Evolutionary conservation across 352 stramenopile species (phyloP), one percentile per base, ranked within the genome.

Genomic region (Phytophthora pini): DNA sequence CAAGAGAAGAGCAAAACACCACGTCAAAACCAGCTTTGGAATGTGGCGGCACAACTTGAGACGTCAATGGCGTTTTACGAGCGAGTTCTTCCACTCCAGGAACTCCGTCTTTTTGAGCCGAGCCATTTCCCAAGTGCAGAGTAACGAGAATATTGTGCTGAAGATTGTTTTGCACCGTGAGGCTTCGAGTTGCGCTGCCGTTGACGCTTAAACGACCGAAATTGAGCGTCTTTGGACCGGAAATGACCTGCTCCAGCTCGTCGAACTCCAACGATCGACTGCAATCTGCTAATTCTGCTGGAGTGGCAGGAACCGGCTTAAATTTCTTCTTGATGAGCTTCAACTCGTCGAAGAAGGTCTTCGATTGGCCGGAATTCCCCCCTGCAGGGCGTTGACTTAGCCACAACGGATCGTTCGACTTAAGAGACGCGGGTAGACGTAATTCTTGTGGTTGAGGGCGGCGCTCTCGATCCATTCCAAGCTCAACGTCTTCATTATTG

Each of bases 301-400:
- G 93, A 1, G 93, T 98, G 8, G 88, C 81, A 5, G 95, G 93
- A 3, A 58, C 44, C 0, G 81, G 7, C 52, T 98, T 98, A 72
- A 97, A 98, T 41, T 98, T 98, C 56, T 92, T 92, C 65, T 94
- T 93, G 31, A 98, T 76, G 26, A 98, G 80, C 61, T 94, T 96
- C 47, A 94, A 90, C 12, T 95, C 90, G 48, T 98, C 87, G 32
- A 95, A 90, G 38, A 87, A 74, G 1, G 64, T 24, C 27, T 87
- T 89, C 1, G 70, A 64, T 15, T 57, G 65, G 12, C 64, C 65
- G 10, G 52, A 38, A 11, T 49, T 60, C 27, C 55, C 56, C 15
- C 51, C 70, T 8, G 48, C 26, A 38, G 68, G 40, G 3, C 72
- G 56, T 15, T 77, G 70, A 11, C 56, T 65, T 4, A 90, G 61